Percentiles rank a stretch among this genome's conserved stretches.
Conservation (phyloP, 805 yeast species). For the Nakazawaea ambrosiae region DNA sequence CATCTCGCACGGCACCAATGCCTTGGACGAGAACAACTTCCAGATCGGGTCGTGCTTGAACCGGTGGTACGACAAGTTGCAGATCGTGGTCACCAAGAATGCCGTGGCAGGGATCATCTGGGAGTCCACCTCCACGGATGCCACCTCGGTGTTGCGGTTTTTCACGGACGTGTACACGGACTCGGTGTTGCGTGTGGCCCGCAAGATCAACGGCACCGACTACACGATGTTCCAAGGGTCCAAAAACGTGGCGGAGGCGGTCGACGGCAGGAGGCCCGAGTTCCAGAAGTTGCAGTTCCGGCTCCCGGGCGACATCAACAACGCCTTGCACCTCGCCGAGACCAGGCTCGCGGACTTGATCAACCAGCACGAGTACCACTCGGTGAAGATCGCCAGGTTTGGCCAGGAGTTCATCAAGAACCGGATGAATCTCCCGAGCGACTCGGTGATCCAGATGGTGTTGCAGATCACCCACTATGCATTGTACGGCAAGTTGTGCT, state of each 20-base stretch:
- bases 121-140: conserved; percentile 53
- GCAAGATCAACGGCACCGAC: conserved; percentile 50
- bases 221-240: conserved; percentile 42
- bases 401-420: conserved; percentile 28
- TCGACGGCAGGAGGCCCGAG: conserved; percentile 28
- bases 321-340: conserved; percentile 47
- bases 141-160: conserved; percentile 49
- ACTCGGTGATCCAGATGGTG: conserved; percentile 44
- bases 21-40: conserved; percentile 35
- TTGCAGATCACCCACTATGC: conserved; percentile 51
- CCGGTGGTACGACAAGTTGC: conserved; percentile 54
- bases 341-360: conserved; percentile 52
- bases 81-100: conserved; percentile 44
- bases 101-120: conserved; percentile 55
- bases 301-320: conserved; percentile 37
- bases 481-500: conserved; percentile 40
- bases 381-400: conserved; percentile 21
- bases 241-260: conserved; percentile 29
- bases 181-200: conserved; percentile 47
- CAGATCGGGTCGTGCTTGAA: conserved; percentile 54
- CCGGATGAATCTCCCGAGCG: conserved; percentile 37
- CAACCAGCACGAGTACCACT: conserved; percentile 49
- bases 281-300: conserved; percentile 25
- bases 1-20: conserved; percentile 46
- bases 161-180: conserved; percentile 55